Percentiles rank a stretch among this genome's conserved stretches.
phyloP scores from a whole-genome alignment of 129 eudicot species.

The Ambrosia artemisiifolia region DNA sequence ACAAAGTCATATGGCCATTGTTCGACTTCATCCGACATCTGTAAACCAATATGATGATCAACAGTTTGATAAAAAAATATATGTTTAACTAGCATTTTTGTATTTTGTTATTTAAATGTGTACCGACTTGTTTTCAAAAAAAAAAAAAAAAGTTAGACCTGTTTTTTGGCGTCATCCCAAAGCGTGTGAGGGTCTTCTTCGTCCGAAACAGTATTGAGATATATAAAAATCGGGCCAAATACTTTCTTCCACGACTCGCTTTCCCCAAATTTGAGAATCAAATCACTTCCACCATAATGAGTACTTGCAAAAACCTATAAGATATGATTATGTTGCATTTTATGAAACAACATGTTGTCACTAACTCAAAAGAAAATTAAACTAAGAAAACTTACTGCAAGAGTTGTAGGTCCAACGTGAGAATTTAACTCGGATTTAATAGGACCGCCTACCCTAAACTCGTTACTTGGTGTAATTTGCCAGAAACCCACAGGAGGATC shows the following conservation, averaged over 20 bases:
- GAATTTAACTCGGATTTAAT: constrained; percentile 76
- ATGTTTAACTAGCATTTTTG: too few relatives aligned
- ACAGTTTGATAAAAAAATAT: not conserved
- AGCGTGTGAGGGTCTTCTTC: constrained; percentile 47
- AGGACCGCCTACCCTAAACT: constrained; percentile 81
- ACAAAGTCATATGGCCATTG: constrained; percentile 78
- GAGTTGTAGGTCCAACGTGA: constrained; percentile 82
- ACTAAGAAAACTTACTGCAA: constrained; percentile 58
- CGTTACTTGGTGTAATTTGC: constrained; percentile 52
- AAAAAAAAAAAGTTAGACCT: constrained; percentile 26
- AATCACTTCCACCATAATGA: constrained; percentile 80
- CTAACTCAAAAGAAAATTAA: too few relatives aligned
- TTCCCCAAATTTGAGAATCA: constrained; percentile 50
- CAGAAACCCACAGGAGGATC: constrained; percentile 45
- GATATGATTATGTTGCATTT: not conserved
- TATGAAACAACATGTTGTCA: not conserved
- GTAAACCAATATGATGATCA: not conserved
- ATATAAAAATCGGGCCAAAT: constrained; percentile 76
- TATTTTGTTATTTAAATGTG: too few relatives aligned
- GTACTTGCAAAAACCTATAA: constrained; percentile 66
- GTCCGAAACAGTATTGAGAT: constrained; percentile 51
- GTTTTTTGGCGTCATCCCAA: constrained; percentile 66
- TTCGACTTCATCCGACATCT: constrained; percentile 50
- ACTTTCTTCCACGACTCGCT: constrained; percentile 94
- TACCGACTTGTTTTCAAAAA: too few relatives aligned